These are phyloP conservation scores for Rhodotorula sp. DNA, from an alignment of 1,284 basidiomycete species.

Conservation along the genomic window DNA sequence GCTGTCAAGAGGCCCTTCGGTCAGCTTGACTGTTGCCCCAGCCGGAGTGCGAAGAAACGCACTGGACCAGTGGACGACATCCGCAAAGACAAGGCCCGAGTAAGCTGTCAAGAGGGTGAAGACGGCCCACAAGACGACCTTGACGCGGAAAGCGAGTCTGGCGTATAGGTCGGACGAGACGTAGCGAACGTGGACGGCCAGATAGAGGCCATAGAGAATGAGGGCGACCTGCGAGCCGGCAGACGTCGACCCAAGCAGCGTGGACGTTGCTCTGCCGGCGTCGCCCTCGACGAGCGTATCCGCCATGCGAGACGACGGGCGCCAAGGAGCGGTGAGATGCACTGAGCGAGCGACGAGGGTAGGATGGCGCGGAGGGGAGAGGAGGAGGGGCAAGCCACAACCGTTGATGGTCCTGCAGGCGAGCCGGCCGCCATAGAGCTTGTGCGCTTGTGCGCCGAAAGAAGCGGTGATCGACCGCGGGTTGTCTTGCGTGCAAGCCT, in stretches of 20 bases:
- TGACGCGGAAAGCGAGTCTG: not conserved
- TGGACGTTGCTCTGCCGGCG: not conserved
- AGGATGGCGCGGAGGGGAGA: not conserved
- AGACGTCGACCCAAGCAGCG: not conserved
- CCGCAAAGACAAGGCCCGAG: constrained; percentile 2
- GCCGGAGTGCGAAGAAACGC: not conserved
- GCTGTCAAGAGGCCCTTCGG: not conserved
- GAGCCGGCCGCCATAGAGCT: too few species aligned
- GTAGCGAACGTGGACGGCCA: not conserved
- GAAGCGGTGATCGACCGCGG: too few species aligned
- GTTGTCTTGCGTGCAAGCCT: too few species aligned
- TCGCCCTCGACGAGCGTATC: not conserved
- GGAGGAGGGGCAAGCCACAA: not conserved
- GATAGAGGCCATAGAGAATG: constrained; percentile 11
- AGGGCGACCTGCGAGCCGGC: constrained; percentile 10
- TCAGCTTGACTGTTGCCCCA: not conserved
- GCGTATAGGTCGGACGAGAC: not conserved
- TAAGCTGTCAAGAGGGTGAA: not conserved
- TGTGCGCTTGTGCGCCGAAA: too few species aligned
- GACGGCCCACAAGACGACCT: not conserved
- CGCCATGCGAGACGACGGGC: not conserved
- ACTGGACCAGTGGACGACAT: constrained; percentile 9
- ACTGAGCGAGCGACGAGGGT: not conserved
- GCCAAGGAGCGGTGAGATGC: not conserved
- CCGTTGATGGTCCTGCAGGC: not conserved